Evolutionary conservation across 1,284 basidiomycete species (phyloP).

Genomic region (Cutaneotrichosporon sp.): DNA sequence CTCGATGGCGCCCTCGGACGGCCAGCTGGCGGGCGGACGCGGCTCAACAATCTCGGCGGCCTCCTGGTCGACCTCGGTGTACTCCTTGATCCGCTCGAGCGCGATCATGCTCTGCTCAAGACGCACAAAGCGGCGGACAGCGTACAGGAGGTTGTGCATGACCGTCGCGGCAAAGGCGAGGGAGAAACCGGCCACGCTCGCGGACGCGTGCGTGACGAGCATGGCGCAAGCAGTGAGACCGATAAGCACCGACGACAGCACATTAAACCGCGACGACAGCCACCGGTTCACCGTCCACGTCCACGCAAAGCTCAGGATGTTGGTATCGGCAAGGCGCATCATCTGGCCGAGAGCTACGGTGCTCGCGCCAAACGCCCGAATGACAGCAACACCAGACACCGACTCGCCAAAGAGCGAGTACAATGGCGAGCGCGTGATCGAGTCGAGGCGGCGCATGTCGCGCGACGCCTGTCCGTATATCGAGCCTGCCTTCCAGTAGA

Average conservation of each 20-base stretch:
- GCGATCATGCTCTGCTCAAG: slow-evolving; percentile 92
- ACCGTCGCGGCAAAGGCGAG: slow-evolving; percentile 74
- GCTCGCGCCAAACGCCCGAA: slow-evolving; percentile 71
- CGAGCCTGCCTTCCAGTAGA: slow-evolving; percentile 54
- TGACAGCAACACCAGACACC: slow-evolving; percentile 71
- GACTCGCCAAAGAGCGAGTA: slow-evolving; percentile 91
- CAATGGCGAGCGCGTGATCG: slow-evolving; percentile 80
- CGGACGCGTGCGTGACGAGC: slow-evolving; percentile 65
- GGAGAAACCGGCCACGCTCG: slow-evolving; percentile 73
- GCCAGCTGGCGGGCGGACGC: slow-evolving; percentile 77
- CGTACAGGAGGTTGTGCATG: slow-evolving; percentile 60
- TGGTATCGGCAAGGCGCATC: slow-evolving; percentile 77
- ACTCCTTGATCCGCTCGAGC: slow-evolving; percentile 71
- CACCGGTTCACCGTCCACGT: slow-evolving; percentile 59
- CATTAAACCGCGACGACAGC: slow-evolving; percentile 62
- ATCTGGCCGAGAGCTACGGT: slow-evolving; percentile 81
- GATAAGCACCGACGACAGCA: slow-evolving; percentile 67
- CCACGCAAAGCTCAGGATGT: slow-evolving; percentile 73
- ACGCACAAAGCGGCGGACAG: slow-evolving; percentile 65
- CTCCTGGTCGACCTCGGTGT: slow-evolving; percentile 72
- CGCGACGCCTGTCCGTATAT: slow-evolving; percentile 81
- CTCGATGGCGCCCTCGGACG: slow-evolving; percentile 64
- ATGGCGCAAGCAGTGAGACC: slow-evolving; percentile 66
- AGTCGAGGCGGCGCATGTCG: slow-evolving; percentile 82
- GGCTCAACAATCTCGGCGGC: slow-evolving; percentile 76